These are phyloP conservation scores for Phanerochaete carnosa DNA, from an alignment of 768 basidiomycete genomes.

Conservation along the genomic window DNA sequence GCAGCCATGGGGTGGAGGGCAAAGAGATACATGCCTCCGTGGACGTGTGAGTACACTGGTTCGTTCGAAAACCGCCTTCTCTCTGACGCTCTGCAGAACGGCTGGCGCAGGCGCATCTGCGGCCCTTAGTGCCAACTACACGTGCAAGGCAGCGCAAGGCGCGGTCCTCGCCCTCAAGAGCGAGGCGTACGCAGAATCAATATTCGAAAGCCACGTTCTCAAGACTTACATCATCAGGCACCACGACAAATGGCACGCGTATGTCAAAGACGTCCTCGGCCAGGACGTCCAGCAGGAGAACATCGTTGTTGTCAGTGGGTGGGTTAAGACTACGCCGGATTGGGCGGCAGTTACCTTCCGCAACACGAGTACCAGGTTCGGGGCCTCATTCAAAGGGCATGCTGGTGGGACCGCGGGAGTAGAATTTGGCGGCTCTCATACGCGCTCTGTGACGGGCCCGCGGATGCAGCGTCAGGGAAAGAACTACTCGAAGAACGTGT, in stretches of 20 bases:
- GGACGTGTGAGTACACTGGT: no score
- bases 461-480: no score
- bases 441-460: neutral
- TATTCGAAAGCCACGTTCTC: neutral
- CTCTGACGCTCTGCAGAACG: no score
- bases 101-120: no score
- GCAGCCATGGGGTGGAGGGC: no score
- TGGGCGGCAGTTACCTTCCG: neutral
- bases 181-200: neutral
- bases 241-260: neutral
- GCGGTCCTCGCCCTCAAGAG: neutral
- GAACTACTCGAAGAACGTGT: neutral
- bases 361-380: neutral
- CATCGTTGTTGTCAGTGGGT: neutral
- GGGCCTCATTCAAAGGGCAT: no score
- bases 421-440: neutral
- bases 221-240: neutral
- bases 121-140: neutral
- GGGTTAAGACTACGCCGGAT: neutral
- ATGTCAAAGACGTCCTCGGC: neutral
- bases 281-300: neutral
- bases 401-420: neutral
- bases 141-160: neutral
- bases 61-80: no score
- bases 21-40: no score